A percentile compares a stretch with the other conserved stretches of the same genome.
These are phyloP conservation scores for Symbiotaphrina buchneri DNA, from an alignment of 495 filamentous ascomycete genomes.

Conservation along the genomic window DNA sequence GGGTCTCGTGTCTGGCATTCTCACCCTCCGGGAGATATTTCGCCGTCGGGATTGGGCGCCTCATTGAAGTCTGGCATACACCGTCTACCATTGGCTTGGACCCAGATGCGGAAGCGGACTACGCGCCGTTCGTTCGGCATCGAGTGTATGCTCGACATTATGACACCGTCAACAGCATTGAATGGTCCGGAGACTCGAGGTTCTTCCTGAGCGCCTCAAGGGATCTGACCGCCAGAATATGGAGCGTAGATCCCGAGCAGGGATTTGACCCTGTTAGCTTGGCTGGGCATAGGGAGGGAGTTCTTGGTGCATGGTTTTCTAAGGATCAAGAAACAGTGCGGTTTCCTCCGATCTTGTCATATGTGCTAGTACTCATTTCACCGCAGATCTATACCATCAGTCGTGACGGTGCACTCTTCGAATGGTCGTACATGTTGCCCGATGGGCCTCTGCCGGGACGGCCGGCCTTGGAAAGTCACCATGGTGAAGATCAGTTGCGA, in stretches of 20 bases:
- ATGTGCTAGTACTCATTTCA: slow-evolving; percentile 45
- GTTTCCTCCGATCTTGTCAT: slow-evolving; percentile 10
- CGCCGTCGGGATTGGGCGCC: slow-evolving; percentile 61
- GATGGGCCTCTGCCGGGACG: too few species aligned
- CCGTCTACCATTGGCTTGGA: slow-evolving; percentile 63
- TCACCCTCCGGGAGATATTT: slow-evolving; percentile 83
- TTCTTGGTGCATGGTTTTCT: slow-evolving; percentile 80
- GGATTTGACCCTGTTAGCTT: slow-evolving; percentile 76
- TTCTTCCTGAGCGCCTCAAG: slow-evolving; percentile 84
- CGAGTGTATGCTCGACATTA: slow-evolving; percentile 73
- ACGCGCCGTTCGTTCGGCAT: slow-evolving; percentile 82
- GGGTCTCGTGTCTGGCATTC: slow-evolving; percentile 67
- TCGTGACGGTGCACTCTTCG: slow-evolving; percentile 42
- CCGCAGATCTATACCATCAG: slow-evolving; percentile 34
- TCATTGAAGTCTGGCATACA: slow-evolving; percentile 87
- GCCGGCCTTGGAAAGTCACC: slow-evolving; percentile 5
- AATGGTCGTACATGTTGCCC: slow-evolving; percentile 34
- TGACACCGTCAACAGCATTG: slow-evolving; percentile 59
- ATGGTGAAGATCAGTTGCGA: slow-evolving; percentile 29
- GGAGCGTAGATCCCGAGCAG: slow-evolving; percentile 73
- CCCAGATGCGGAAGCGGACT: slow-evolving; percentile 67
- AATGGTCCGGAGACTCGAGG: slow-evolving; percentile 87
- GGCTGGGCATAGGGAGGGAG: slow-evolving; percentile 69
- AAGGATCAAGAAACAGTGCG: slow-evolving; percentile 61
- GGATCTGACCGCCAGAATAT: slow-evolving; percentile 82